Percentiles rank a stretch among this genome's conserved stretches.
phyloP scores from a whole-genome alignment of 345 rosid species.

The Moricandia moricandioides region DNA sequence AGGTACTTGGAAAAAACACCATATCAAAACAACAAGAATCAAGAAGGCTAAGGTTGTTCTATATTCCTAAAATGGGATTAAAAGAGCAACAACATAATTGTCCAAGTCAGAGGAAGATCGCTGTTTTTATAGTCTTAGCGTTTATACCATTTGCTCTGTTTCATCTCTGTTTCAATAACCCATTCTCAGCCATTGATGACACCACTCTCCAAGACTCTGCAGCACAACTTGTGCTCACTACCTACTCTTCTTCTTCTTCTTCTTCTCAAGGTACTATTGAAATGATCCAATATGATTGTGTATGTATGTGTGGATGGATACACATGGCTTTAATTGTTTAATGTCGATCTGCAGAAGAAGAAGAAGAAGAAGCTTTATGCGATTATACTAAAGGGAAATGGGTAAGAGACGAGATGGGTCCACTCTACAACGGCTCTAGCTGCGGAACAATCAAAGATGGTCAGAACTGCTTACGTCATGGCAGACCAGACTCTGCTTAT shows the following conservation, averaged over 20 bases:
- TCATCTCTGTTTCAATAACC: conserved; percentile 28
- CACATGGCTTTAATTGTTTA: not conserved
- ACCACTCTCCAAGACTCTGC: conserved; percentile 29
- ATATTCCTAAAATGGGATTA: conserved; percentile 30
- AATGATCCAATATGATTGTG: not conserved
- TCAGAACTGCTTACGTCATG: conserved; percentile 79
- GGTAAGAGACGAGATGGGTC: conserved; percentile 67
- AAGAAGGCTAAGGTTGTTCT: conserved; percentile 10
- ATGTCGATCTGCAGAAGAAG: conserved; percentile 42
- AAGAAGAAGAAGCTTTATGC: conserved; percentile 48
- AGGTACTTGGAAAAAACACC: conserved; percentile 6
- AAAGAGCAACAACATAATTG: conserved; percentile 18
- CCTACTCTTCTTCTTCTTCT: conserved; percentile 16
- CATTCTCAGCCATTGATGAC: conserved; percentile 26
- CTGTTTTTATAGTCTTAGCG: conserved; percentile 8
- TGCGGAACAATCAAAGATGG: conserved; percentile 84
- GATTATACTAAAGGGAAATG: conserved; percentile 74
- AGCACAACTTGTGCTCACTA: conserved; percentile 18
- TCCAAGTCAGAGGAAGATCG: conserved; percentile 28
- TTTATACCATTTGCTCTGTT: conserved; percentile 32
- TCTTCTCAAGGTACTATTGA: conserved; percentile 31
- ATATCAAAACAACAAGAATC: conserved; percentile 1
- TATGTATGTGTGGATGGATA: not conserved
- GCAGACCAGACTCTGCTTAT: conserved; percentile 76
- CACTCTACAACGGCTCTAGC: conserved; percentile 70